Evolutionary conservation across 495 filamentous ascomycete species (phyloP), one percentile per base, ranked within the genome.

Genomic region (Daldinia concentrica): DNA sequence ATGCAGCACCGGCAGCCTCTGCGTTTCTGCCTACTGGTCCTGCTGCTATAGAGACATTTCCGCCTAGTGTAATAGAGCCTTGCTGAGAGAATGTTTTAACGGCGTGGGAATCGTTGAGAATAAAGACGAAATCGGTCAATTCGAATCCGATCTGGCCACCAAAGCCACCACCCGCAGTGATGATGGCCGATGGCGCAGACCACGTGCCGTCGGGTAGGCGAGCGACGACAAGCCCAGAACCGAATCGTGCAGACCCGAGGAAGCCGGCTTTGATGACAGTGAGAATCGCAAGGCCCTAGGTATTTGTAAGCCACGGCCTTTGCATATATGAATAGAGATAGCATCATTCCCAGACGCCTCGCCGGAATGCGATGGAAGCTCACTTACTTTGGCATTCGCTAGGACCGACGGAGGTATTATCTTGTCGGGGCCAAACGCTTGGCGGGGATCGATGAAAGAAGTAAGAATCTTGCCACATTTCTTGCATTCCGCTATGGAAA

Each of bases 81-180:
- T 90, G 86, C 79, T 98, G 95, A 3, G 95, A 94, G 80, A 98
- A 98, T 37, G 95, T 95, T 77, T 92, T 92, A 43, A 99, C 95
- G 26, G 95, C 95, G 43, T 86, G 88, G 43, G 90, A 86, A 77
- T 99, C 95, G 80, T 99, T 99, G 56, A 99, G 89, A 66, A 98
- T 97, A 84, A 99, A 98, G 74, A 99, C 96, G 78, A 99, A 98
- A 78, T 99, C 95, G 45, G 96, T 98, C 66, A 99, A 83, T 80
- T 99, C 95, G 83, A 97, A 95, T 32, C 95, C 95, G 76, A 99
- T 97, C 79, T 99, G 95, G 22, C 95, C 95, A 73, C 95, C 95
- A 71, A 98, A 94, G 27, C 95, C 95, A 62, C 91, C 96, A 72
- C 95, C 95, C 26, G 91, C 92, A 19, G 92, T 95, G 58, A 90